These are phyloP conservation scores for Aureobasidium sp. DNA, from an alignment of 2,329 filamentous ascomycete species.

Conservation along the genomic window DNA sequence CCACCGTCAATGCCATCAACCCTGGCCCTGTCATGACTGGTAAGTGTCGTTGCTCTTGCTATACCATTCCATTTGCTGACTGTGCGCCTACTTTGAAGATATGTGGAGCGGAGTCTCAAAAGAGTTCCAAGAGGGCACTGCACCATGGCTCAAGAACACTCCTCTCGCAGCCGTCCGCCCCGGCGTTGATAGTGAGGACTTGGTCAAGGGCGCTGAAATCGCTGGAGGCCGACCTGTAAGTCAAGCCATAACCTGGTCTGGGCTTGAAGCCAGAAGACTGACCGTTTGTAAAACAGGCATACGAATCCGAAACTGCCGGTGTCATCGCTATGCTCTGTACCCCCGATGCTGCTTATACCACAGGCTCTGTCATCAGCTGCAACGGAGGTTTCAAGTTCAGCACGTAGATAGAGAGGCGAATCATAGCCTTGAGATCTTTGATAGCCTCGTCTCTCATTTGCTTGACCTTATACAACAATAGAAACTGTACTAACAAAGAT, in stretches of 20 bases:
- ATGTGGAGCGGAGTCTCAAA: conserved; percentile 54
- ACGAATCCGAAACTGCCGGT: conserved; percentile 64
- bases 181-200: conserved; percentile 52
- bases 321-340: conserved; percentile 69
- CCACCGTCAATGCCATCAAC: conserved; percentile 59
- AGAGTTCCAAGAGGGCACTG: conserved; percentile 51
- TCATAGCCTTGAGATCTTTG: not conserved
- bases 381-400: conserved; percentile 67
- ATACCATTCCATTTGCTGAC: not conserved
- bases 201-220: conserved; percentile 35
- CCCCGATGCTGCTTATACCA: conserved; percentile 64
- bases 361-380: conserved; percentile 69
- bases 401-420: conserved; percentile 16
- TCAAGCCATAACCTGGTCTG: conserved; percentile 28
- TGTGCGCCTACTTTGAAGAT: conserved; percentile 23
- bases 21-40: conserved; percentile 59
- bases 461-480: not conserved
- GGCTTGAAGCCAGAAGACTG: not conserved
- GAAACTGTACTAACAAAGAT: not conserved
- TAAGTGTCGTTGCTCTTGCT: conserved; percentile 42
- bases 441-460: no score
- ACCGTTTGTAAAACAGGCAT: conserved; percentile 35
- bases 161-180: conserved; percentile 56
- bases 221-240: conserved; percentile 46
- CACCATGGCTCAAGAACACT: conserved; percentile 53